phyloP scores from a whole-genome alignment of 192 early-diverging fungal species.

The Coemansia sp. region DNA sequence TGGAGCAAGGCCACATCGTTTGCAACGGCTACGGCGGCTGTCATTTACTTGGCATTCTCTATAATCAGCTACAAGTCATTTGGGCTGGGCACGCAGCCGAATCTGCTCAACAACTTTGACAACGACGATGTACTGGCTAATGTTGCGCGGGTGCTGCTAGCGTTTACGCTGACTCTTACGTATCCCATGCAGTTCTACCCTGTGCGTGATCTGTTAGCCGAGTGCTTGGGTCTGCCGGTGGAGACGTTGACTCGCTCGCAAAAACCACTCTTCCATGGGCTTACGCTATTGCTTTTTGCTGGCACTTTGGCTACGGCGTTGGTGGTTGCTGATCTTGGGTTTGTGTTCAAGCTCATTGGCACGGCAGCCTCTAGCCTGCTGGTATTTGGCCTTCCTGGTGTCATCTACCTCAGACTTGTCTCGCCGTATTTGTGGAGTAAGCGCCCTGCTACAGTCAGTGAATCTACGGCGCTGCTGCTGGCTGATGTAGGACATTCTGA shows the following conservation, averaged over 20 bases:
- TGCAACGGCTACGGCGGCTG: constrained; percentile 53
- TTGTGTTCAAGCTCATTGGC: constrained; percentile 53
- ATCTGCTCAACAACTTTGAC: constrained; percentile 67
- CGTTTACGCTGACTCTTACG: constrained; percentile 62
- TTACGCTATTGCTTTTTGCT: constrained; percentile 30
- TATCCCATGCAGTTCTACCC: constrained; percentile 57
- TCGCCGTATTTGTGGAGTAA: constrained; percentile 28
- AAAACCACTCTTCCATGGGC: constrained; percentile 7
- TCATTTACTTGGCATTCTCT: constrained; percentile 61
- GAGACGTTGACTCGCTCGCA: neutral
- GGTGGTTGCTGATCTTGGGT: constrained; percentile 37
- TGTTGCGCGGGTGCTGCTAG: constrained; percentile 58
- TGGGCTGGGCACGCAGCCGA: constrained; percentile 59
- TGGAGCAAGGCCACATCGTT: constrained; percentile 56
- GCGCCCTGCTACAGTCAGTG: neutral
- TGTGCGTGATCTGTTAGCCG: constrained; percentile 33
- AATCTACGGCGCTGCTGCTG: neutral
- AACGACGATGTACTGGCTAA: constrained; percentile 60
- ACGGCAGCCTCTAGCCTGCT: constrained; percentile 44
- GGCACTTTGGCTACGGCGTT: constrained; percentile 33
- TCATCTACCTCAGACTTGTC: constrained; percentile 37
- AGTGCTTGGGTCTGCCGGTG: constrained; percentile 21
- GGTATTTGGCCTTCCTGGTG: constrained; percentile 40
- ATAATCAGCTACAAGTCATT: constrained; percentile 61
- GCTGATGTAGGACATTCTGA: neutral